These are phyloP conservation scores for Dactylellina drechsleri DNA, from an alignment of 2,329 filamentous ascomycete species.

Conservation along the genomic window DNA sequence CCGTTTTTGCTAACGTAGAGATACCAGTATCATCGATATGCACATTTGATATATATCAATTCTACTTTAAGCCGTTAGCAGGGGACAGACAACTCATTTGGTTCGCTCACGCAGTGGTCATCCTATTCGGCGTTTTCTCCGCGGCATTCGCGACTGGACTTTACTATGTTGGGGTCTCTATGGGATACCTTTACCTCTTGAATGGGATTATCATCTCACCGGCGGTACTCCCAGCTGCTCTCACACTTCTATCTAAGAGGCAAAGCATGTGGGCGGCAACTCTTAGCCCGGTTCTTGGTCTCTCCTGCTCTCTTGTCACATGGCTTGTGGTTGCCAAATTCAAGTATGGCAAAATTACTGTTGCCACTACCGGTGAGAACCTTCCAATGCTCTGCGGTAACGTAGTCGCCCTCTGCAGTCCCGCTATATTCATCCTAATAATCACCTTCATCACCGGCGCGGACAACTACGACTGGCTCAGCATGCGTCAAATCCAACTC, in stretches of 20 bases:
- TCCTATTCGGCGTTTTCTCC: constrained; percentile 80
- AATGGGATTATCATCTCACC: constrained; percentile 92
- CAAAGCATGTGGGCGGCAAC: constrained; percentile 81
- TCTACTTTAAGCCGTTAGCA: constrained; percentile 82
- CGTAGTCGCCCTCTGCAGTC: constrained; percentile 81
- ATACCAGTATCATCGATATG: constrained; percentile 78
- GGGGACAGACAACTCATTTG: constrained; percentile 80
- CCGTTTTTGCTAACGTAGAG: background rate
- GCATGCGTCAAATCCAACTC: constrained; percentile 78
- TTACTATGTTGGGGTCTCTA: constrained; percentile 77
- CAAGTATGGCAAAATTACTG: constrained; percentile 74
- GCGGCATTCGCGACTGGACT: constrained; percentile 80
- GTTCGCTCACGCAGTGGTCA: constrained; percentile 77
- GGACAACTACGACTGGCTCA: constrained; percentile 85
- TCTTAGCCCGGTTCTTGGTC: constrained; percentile 74
- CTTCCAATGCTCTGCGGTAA: constrained; percentile 89
- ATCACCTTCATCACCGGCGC: constrained; percentile 74
- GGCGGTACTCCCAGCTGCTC: constrained; percentile 81
- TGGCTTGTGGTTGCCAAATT: constrained; percentile 81
- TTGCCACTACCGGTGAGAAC: constrained; percentile 82
- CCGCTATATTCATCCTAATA: constrained; percentile 77
- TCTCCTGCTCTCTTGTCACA: constrained; percentile 74
- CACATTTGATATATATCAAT: constrained; percentile 88
- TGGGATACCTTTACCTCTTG: constrained; percentile 88
- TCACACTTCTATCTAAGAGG: constrained; percentile 81